Evolutionary conservation across 176 grass and related monocot genomes (phyloP).

Genomic region (Triticum aestivum): DNA sequence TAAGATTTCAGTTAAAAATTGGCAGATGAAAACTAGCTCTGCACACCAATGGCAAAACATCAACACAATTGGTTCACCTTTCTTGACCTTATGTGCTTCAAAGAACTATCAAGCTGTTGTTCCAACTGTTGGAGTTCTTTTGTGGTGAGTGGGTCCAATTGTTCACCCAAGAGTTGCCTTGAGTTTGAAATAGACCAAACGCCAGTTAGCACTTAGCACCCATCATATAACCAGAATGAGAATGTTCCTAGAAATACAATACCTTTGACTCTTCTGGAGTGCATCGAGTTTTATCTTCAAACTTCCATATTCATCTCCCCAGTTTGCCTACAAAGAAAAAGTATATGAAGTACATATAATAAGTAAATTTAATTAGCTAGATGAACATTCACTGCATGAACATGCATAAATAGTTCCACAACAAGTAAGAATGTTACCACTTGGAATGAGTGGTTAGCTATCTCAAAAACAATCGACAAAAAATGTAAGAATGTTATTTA

Average conservation of each 20-base stretch:
- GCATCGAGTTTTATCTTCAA: constrained; percentile 67
- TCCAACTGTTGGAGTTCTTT: constrained; percentile 92
- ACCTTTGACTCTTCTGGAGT: constrained; percentile 79
- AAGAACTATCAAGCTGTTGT: constrained; percentile 72
- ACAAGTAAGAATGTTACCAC: background rate
- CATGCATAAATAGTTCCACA: background rate
- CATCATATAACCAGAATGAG: background rate
- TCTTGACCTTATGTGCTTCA: constrained; percentile 87
- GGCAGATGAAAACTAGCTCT: constrained; percentile 5
- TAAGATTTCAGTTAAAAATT: constrained; percentile 8
- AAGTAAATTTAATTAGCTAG: background rate
- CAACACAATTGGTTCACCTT: constrained; percentile 51
- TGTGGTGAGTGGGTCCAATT: constrained; percentile 52
- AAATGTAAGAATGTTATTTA: constrained; percentile 11
- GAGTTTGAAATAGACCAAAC: constrained; percentile 12
- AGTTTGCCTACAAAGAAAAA: constrained; percentile 43
- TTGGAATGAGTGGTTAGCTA: too few species aligned
- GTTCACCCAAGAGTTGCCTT: constrained; percentile 85
- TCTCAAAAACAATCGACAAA: too few species aligned
- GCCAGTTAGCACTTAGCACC: constrained; percentile 3
- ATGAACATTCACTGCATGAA: background rate
- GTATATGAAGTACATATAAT: constrained; percentile 13
- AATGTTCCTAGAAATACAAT: constrained; percentile 9
- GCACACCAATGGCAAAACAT: background rate
- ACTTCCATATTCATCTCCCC: constrained; percentile 59